A percentile compares a stretch with the other conserved stretches of the same genome.
phyloP scores from a whole-genome alignment of 2,329 filamentous ascomycete genomes.

The Raffaelea ambrosiae region DNA sequence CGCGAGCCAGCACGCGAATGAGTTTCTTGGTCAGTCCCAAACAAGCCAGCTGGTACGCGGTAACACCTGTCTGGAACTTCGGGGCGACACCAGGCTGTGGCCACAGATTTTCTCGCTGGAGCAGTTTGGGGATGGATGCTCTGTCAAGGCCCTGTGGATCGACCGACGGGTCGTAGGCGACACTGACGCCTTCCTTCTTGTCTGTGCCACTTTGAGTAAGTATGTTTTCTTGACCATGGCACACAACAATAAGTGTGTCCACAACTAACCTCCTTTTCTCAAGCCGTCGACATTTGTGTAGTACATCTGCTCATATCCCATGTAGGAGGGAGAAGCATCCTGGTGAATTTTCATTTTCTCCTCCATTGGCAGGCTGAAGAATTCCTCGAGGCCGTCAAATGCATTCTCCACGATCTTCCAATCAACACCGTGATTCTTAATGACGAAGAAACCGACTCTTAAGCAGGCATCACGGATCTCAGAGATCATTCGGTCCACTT shows the following conservation, averaged over 20 bases:
- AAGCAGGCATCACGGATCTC: slow-evolving; percentile 1
- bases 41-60: not conserved
- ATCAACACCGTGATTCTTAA: slow-evolving; percentile 1
- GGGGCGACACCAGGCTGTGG: not conserved
- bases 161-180: not conserved
- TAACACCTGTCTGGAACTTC: not conserved
- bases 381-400: slow-evolving; percentile 1
- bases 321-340: not conserved
- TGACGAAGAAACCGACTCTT: not conserved
- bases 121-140: not conserved
- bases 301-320: slow-evolving; percentile 4
- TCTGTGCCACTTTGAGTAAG: not conserved
- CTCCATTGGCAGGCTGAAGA: not conserved
- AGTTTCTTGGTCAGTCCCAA: not conserved
- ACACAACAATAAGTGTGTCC: not conserved
- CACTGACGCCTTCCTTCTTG: not conserved
- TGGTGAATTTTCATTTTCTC: slow-evolving; percentile 1
- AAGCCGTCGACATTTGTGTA: slow-evolving; percentile 1
- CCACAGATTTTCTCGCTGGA: not conserved
- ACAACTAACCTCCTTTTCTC: not conserved
- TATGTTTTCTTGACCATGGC: too few relatives aligned
- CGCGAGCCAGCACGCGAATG: not conserved
- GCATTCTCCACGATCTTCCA: not conserved
- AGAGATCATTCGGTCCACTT: not conserved
- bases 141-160: not conserved